phyloP scores from a whole-genome alignment of 2,329 filamentous ascomycete species.

The Fusarium sterilihyphosum region DNA sequence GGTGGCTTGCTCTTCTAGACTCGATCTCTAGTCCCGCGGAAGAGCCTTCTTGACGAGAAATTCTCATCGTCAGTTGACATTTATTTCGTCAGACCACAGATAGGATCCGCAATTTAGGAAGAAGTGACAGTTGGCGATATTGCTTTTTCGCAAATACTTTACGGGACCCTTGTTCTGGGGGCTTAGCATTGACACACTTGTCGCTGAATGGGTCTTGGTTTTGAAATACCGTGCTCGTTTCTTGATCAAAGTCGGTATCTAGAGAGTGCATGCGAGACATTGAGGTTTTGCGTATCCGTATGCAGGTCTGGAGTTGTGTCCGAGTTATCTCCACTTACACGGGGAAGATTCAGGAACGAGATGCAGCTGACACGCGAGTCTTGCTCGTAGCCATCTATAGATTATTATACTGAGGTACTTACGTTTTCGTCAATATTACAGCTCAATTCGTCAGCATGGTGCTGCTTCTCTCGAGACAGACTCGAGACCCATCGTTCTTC shows the following conservation, averaged over 20 bases:
- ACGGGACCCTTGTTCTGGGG: slow-evolving; percentile 15
- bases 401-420: background rate
- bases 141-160: background rate
- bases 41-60: background rate
- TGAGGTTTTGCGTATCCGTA: background rate
- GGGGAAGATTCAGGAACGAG: slow-evolving; percentile 8
- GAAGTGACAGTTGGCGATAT: background rate
- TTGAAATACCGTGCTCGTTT: background rate
- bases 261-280: background rate
- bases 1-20: background rate
- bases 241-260: background rate
- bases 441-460: background rate
- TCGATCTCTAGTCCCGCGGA: background rate
- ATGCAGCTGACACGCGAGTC: background rate
- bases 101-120: slow-evolving; percentile 15
- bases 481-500: background rate
- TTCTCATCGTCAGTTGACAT: background rate
- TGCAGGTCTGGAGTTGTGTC: background rate
- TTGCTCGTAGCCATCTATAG: background rate
- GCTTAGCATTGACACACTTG: slow-evolving; percentile 26
- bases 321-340: slow-evolving; percentile 2
- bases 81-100: background rate
- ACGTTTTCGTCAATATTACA: background rate
- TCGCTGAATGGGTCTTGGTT: slow-evolving; percentile 1
- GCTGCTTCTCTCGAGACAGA: background rate